These are phyloP conservation scores for Xylariaceae sp. DNA, from an alignment of 2,329 filamentous ascomycete species.

Conservation along the genomic window DNA sequence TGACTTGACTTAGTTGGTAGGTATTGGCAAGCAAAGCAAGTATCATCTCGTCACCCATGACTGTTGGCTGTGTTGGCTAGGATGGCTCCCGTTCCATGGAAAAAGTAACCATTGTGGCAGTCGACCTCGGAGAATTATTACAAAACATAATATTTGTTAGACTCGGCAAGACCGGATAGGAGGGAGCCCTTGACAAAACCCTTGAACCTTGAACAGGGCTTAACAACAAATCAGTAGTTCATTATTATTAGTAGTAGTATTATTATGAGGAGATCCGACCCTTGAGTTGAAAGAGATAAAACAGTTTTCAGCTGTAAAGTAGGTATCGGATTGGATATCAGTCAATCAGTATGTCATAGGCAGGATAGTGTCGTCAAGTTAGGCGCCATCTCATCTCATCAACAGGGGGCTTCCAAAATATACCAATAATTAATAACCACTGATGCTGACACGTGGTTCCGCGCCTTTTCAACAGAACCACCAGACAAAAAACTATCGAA, in stretches of 20 bases:
- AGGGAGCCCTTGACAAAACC: no score
- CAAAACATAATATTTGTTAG: no score
- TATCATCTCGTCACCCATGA: no score
- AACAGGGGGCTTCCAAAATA: background rate
- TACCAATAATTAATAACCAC: no score
- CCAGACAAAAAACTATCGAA: background rate
- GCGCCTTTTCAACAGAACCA: background rate
- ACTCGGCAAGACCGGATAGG: slow-evolving; percentile 21
- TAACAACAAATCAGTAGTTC: background rate
- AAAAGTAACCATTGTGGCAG: slow-evolving; percentile 14
- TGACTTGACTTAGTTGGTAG: no score
- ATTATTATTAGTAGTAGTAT: background rate
- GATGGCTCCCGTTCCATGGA: no score
- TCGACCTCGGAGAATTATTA: no score
- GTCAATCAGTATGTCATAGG: no score
- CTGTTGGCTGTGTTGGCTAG: no score
- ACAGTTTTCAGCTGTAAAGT: slow-evolving; percentile 20
- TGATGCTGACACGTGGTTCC: background rate
- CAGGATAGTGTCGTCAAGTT: no score
- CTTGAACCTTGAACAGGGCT: slow-evolving; percentile 20
- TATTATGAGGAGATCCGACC: background rate
- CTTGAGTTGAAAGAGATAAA: slow-evolving; percentile 12
- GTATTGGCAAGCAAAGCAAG: no score
- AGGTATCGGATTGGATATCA: no score
- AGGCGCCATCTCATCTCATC: background rate